Evolutionary conservation across 1,139 yeast species (phyloP).

Genomic region (Debaryomyces singareniensis): DNA sequence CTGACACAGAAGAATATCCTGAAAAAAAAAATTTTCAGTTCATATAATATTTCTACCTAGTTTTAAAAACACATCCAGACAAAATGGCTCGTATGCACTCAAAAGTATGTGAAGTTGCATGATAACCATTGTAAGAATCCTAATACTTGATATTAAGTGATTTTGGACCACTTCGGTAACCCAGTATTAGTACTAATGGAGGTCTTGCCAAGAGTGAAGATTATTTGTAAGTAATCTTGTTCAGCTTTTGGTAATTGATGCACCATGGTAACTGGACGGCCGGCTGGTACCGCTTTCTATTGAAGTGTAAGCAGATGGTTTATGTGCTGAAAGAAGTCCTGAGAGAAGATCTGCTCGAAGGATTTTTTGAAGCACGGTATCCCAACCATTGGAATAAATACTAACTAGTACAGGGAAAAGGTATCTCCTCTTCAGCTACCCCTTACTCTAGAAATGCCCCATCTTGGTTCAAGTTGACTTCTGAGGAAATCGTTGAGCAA

Average conservation of each 20-base stretch:
- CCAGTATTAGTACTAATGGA: constrained; percentile 8
- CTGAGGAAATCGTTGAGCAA: constrained; percentile 96
- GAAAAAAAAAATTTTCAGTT: constrained; percentile 13
- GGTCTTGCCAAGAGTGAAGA: constrained; percentile 33
- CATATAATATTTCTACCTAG: constrained; percentile 5
- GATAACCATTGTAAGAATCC: constrained; percentile 1
- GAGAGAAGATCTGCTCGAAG: constrained; percentile 5
- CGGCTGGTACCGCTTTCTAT: constrained; percentile 18
- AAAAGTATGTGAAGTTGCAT: constrained; percentile 49
- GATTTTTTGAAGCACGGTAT: constrained; percentile 5
- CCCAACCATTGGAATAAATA: constrained; percentile 8
- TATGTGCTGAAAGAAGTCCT: constrained; percentile 1
- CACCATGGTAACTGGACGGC: constrained; percentile 13
- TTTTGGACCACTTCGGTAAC: constrained; percentile 8
- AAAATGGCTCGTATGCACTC: constrained; percentile 81
- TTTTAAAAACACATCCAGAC: constrained; percentile 32
- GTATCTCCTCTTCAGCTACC: constrained; percentile 98
- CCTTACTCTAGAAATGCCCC: constrained; percentile 99
- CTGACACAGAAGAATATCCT: constrained; percentile 2
- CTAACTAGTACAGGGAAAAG: constrained; percentile 78
- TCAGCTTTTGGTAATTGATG: constrained; percentile 28
- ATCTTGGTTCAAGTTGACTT: constrained; percentile 97
- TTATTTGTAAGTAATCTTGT: constrained; percentile 10
- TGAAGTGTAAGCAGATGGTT: constrained; percentile 9
- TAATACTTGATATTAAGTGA: constrained; percentile 6